Conservation (phyloP, 805 yeast species). For the Candida piceae region DNA sequence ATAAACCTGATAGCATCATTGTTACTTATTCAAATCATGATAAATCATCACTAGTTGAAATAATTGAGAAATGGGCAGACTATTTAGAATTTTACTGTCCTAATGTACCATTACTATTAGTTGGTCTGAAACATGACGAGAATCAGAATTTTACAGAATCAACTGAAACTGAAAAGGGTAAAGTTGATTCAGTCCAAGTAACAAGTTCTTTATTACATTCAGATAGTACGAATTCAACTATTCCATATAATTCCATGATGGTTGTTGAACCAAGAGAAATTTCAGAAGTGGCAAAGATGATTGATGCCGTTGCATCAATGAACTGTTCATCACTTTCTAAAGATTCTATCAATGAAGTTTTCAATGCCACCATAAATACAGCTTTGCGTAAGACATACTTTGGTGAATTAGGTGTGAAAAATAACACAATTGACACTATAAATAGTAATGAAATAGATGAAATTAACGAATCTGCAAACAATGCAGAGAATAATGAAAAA, state of each 20-base stretch:
- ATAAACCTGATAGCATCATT: conserved; percentile 50
- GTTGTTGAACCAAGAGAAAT: conserved; percentile 22
- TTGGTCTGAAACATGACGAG: conserved; percentile 66
- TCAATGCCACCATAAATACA: conserved; percentile 1
- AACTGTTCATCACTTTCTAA: conserved; percentile 50
- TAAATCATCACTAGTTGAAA: conserved; percentile 54
- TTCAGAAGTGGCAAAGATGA: conserved; percentile 29
- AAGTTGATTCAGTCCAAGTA: too few relatives aligned
- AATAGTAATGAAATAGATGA: too few relatives aligned
- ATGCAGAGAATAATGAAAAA: not conserved
- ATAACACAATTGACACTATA: too few relatives aligned
- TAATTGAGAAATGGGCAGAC: conserved; percentile 71
- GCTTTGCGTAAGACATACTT: not conserved
- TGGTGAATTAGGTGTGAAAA: not conserved
- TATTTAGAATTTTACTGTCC: conserved; percentile 77
- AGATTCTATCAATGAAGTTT: not conserved
- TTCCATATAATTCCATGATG: too few relatives aligned
- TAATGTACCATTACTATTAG: conserved; percentile 61
- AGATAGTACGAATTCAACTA: too few relatives aligned
- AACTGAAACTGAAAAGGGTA: too few relatives aligned
- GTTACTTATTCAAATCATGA: conserved; percentile 66
- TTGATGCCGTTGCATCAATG: conserved; percentile 66
- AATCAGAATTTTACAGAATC: not conserved
- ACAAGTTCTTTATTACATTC: too few relatives aligned
- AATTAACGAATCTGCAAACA: too few relatives aligned